Evolutionary conservation across 768 basidiomycete genomes (phyloP), one percentile per base, ranked within the genome.

Genomic region (Daedaleopsis sinensis): DNA sequence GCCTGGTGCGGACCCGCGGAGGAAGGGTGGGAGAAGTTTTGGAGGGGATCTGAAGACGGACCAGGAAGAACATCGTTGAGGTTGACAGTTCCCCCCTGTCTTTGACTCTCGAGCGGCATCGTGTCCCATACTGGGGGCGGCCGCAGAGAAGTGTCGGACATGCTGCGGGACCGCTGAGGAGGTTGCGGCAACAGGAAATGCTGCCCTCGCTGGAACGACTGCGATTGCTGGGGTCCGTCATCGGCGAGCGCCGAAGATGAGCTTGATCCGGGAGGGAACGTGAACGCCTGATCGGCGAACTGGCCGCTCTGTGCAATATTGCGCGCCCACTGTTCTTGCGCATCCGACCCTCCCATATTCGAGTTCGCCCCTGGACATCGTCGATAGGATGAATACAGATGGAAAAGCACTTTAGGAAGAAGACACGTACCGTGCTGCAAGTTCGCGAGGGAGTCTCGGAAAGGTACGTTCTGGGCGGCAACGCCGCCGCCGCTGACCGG

Each of bases 401-500:
- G 44, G 36, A 44, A 55, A 27, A 43, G 43, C 39, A 47, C 23
- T 46, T 23, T 12, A 27, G 50, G 46, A 37, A 58, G 37, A 8
- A 35, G 12, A 38, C 12, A 80, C 82, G 72, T 62, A 84, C 85
- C 82, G 76, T 84, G 83, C 65, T 79, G 77, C 52, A 88, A 76
- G 35, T 18, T 80, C 79, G 62, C 80, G 72, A 65, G 82, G 71
- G 79, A 77, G 38, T 78, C 75, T 65, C 82, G 82, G 78, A 87
- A 89, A 43, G 82, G 79, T 39, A 76, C 80, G 42, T 77, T 71
- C 60, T 80, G 78, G 11, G 76, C 74, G 39, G 76, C 76, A 27
- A 76, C 80, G 38, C 77, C 85, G 21, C 84, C 86, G 47, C 86
- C 87, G 61, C 82, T 84, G 57, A 94, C 80, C 9, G 92, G 92